Base-by-base conservation (phyloP, 2,329 filamentous ascomycete species). In the Arthrobotrys iridis region DNA sequence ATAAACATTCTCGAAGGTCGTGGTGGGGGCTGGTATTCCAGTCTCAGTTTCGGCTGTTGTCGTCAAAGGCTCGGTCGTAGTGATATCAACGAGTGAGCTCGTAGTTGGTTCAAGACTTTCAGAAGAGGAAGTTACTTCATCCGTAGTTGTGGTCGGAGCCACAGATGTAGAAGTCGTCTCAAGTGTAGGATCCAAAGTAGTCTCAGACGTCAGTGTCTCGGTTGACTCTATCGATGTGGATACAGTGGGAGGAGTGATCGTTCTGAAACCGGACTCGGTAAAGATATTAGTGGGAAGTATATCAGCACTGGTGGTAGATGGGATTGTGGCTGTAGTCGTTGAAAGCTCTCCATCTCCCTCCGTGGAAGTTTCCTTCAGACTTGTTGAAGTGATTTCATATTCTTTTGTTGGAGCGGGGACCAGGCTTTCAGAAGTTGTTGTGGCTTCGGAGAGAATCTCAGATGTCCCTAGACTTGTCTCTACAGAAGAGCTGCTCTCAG, bases 201-300 rank as follows among this genome's bases (percentile, higher is more conserved):
- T 26, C 28, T 37, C 22, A 24, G 45, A 43, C 1, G 37, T 70
- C 2, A 3, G 22, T 26, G 33, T 18, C 20, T 59, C 55, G 35
- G 4, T 22, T 41, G 20, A 4, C 7, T 41, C 10, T 28, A 8
- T 18, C 7, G 33, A 45, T 4, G 43, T 46, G 15, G 48, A 37
- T 6, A 50, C n/a, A 40, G 37, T 15, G n/a, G 67, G 48, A 37
- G 33, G 30, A 8, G 58, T n/a, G 20, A 64, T 72, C 15, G 66
- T 63, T 1, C 4, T 57, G 20, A 63, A 63, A 0, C 58, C 59
- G 24, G 67, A 33, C 1, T 57, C 48, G 11, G 58, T 48, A 33
- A 64, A 62, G 10, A 43, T 11, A 13, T 62, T 45, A n/a, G 65
- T 70, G n/a, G 60, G 63, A n/a, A 40, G n/a, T 4, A 26, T n/a